Base-by-base conservation (phyloP, 2,329 filamentous ascomycete species). In the Plectosphaerella plurivora region DNA sequence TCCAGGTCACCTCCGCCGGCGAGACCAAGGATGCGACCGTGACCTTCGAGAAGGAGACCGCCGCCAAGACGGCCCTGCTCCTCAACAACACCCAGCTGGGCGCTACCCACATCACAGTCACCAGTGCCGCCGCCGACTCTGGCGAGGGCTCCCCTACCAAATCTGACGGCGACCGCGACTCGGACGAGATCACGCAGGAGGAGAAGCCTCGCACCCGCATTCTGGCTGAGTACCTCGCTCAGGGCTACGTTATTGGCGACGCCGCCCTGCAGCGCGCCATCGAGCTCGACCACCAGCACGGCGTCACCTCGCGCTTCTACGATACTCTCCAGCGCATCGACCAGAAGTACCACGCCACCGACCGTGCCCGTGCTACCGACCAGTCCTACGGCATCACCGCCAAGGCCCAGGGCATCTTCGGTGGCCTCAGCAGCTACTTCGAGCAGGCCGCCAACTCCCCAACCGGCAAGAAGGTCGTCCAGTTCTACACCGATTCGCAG, bases 41-140 rank as follows among this genome's bases (percentile, higher is more conserved):
- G 57, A 92, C 86, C 50, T 99, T 99, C 66, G 94, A 97, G 74
- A 97, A 97, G 78, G 86, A 93, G 69, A 95, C 93, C 14, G 94
- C 94, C 49, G 92, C 93, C 55, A 97, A 96, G 79, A 99, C 94
- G 20, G 94, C 94, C 24, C 88, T 97, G 41, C 88, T 99, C 54
- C 86, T 99, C 59, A 93, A 97, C 76, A 95, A 96, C 79, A 99
- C 94, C 50, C 89, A 96, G 73, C 88, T 99, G 49, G 92, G 92
- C 58, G 75, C 87, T 54, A 90, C 92, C 60, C 85, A 94, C 65
- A 95, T 99, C 67, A 79, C 83, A 53, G 82, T 91, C 47, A 82
- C 86, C 44, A 81, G 84, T 58, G 81, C 82, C 49, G 77, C 87
- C 57, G 86, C 85, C 59, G 79, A 88, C 53, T 73, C 82, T 49